Base-by-base conservation (phyloP, 768 basidiomycete genomes). In the Coprinopsis strossmayeri region DNA sequence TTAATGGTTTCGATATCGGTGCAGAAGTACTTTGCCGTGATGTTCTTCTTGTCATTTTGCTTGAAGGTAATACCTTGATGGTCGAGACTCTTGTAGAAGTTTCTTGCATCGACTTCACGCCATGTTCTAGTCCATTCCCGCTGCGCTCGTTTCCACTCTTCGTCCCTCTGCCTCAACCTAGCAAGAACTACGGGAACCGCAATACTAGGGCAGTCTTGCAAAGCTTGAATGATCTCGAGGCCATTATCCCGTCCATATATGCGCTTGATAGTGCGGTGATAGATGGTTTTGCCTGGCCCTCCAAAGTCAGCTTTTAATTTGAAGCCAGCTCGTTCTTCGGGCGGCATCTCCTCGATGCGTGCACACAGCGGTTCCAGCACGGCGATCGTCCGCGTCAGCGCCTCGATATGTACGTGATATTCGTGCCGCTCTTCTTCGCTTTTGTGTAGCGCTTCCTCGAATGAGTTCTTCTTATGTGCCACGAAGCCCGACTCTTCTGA, bases 401-500 rank as follows among this genome's bases (percentile, higher is more conserved):
- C 91, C 61, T 96, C 92, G 34, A 99, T 79, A 57, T 94, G 89
- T 51, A 94, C 93, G 57, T 96, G 93, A 63, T 91, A 98, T 66
- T 98, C 95, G 66, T 97, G 92, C 24, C 96, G 82, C 65, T 99
- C 96, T 65, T 99, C 95, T 65, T 99, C 96, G 58, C 91, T 87
- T 67, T 91, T 91, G 70, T 98, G 93, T 49, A 98, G 72, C 0
- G 90, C 88, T 60, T 97, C 95, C 65, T 99, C 96, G 63, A 87
- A 97, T 3, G 81, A 77, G 61, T 97, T 99, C 72, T 97, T 97
- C 74, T 96, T 95, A 65, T 97, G 91, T 4, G 94, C 77, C 54
- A 91, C 80, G 57, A 96, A 96, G 9, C 91, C 93, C 1, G 93
- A 81, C 61, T 95, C 93, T 62, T 98, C 95, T 18, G 92, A 94